Evolutionary conservation across 2,329 filamentous ascomycete species (phyloP), one percentile per base, ranked within the genome.

Genomic region (Phoma sp.): DNA sequence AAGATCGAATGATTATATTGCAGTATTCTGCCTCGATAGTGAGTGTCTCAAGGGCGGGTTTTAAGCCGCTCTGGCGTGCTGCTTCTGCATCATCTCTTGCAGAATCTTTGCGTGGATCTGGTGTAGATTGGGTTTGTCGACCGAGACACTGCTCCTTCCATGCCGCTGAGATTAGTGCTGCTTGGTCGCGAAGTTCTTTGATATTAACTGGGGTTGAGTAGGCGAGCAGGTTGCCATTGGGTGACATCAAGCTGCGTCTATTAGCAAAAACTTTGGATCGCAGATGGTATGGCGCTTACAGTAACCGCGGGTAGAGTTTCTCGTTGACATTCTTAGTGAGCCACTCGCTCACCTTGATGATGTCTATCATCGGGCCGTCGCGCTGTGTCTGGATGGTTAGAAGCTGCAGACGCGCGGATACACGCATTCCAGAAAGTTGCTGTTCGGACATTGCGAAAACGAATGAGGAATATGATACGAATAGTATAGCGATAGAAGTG

Each of bases 221-320:
- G 38, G 80, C 79, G 45, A 82, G 71, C 19, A 82, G 67, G 2
- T 79, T 81, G 58, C 80, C 80, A 61, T 81, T 82, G 21, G 78
- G 78, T 27, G 80, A 81, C 77, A 81, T 82, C 50, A 82, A 68
- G 58, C 77, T 79, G 50, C 13, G 41, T 39, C 15, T 6, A 39
- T 68, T 35, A 68, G 60, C 39, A 6, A n/a, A 32, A 12, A 43
- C 6, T 12, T 17, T 13, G 10, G 19, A n/a, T 17, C 37, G 6
- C 13, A 33, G 22, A 21, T 33, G n/a, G 9, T 5, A 10, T 33
- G 5, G 3, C 31, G 71, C 74, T 65, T 63, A 77, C 74, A 76
- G 78, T 67, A 79, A 78, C 32, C 75, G 74, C 24, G 76, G 76
- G 63, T 77, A 80, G 10, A 80, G 71, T 39, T 74, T 69, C 36